These are phyloP conservation scores for Apiospora koreana DNA, from an alignment of 2,329 filamentous ascomycete genomes.

Conservation along the genomic window DNA sequence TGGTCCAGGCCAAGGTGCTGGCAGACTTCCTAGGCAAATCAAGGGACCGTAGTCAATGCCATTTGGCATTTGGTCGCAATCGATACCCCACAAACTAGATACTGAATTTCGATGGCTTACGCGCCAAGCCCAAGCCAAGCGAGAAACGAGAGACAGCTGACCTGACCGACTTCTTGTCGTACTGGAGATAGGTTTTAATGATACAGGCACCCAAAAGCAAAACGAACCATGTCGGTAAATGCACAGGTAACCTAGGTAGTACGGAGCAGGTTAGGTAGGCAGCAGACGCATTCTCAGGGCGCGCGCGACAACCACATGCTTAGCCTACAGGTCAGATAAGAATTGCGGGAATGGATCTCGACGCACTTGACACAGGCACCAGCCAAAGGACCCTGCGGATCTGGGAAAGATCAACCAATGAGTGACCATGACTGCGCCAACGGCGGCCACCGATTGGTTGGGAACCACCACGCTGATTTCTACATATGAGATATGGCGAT, in stretches of 20 bases:
- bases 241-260: neutral
- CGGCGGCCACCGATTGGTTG: neutral
- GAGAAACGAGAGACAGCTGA: no score
- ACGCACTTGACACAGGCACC: conserved; percentile 1
- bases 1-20: no score
- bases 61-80: neutral
- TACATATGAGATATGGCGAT: neutral
- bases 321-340: neutral
- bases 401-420: conserved; percentile 2
- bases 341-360: neutral
- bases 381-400: conserved; percentile 5
- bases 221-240: neutral
- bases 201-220: neutral
- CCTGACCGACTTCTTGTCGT: no score
- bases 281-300: neutral
- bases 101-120: neutral
- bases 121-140: neutral
- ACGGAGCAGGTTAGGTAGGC: neutral
- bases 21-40: neutral
- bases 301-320: neutral
- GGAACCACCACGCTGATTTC: neutral
- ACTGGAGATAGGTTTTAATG: no score
- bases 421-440: neutral
- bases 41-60: neutral
- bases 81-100: conserved; percentile 3